Evolutionary conservation across 352 stramenopile species (phyloP), one percentile per base, ranked within the genome.

Genomic region (Phytophthora palmivora): DNA sequence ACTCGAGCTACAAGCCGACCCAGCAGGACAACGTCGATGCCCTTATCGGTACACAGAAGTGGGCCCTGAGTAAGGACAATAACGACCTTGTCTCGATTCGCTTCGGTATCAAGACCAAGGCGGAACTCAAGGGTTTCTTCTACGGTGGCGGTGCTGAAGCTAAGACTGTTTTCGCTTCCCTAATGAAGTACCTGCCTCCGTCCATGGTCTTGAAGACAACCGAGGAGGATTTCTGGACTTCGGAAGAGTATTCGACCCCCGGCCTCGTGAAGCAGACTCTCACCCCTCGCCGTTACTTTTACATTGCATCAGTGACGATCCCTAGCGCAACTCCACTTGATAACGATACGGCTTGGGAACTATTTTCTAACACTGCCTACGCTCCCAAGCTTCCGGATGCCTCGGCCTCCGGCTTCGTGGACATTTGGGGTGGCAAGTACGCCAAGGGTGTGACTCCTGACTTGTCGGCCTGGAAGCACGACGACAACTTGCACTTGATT

Each of bases 261-360:
- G 63, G 63, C 8, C 28, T 72, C 5, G 15, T 57, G n/a, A 28
- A 54, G 37, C 18, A 67, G 32, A 72, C 49, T 0, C 37, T 63
- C 21, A 59, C 56, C 3, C 56, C 63, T 19, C 63, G 63, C 22
- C 63, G 63, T 19, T 72, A 56, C 44, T 72, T 72, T 50, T 72
- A 67, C 56, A 63, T 72, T 19, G 32, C 49, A 49, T 72, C 63
- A n/a, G 63, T 72, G 49, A 72, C 63, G 12, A 67, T 72, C 11
- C 63, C 63, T 16, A 21, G 44, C 21, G 8, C 36, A 7, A 58
- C 37, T 14, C 63, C 63, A 15, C 56, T 71, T 14, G 33, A 38
- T 37, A 71, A 71, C 38, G 3, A 30, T 1, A 67, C 63, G 1
- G 63, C 63, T 9, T 67, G 56, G 57, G 39, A 54, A 8, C 37